Conservation (phyloP, 805 yeast species). For the Metschnikowia sp. region DNA sequence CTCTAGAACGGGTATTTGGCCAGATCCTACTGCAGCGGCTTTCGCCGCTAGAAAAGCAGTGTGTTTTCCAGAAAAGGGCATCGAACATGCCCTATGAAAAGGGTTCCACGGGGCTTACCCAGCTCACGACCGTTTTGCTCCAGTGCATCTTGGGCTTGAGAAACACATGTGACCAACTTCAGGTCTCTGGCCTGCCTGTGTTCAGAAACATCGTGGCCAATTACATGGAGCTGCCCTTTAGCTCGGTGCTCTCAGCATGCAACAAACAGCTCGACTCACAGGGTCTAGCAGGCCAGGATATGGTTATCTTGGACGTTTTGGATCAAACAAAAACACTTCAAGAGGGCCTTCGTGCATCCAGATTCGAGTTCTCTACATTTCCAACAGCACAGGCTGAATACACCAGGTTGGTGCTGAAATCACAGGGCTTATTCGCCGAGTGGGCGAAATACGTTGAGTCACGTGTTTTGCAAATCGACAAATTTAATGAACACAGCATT, state of each 20-base stretch:
- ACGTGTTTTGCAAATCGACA: constrained; percentile 43
- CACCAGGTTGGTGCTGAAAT: constrained; percentile 18
- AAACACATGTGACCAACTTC: constrained; percentile 13
- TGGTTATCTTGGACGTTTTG: constrained; percentile 39
- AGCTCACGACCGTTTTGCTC: constrained; percentile 51
- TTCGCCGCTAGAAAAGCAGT: constrained; percentile 41
- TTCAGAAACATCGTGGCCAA: constrained; percentile 11
- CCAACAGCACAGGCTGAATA: constrained; percentile 15
- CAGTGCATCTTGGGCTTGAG: constrained; percentile 35
- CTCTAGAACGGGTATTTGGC: constrained; percentile 13
- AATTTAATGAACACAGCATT: constrained; percentile 69
- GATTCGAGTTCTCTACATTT: constrained; percentile 11
- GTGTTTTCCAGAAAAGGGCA: constrained; percentile 36
- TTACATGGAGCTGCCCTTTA: constrained; percentile 14
- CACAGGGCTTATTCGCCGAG: constrained; percentile 48
- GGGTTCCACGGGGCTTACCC: constrained; percentile 56
- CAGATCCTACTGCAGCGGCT: constrained; percentile 6
- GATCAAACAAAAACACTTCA: constrained; percentile 36
- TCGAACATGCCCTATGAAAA: constrained; percentile 50
- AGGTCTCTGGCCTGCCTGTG: constrained; percentile 12
- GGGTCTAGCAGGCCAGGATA: constrained; percentile 21
- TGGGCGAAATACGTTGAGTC: constrained; percentile 54
- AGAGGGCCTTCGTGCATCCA: constrained; percentile 13
- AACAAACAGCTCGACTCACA: constrained; percentile 8
- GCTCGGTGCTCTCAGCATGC: constrained; percentile 9